phyloP scores from a whole-genome alignment of 139 green algal genomes.

The Coelastrella sp. region DNA sequence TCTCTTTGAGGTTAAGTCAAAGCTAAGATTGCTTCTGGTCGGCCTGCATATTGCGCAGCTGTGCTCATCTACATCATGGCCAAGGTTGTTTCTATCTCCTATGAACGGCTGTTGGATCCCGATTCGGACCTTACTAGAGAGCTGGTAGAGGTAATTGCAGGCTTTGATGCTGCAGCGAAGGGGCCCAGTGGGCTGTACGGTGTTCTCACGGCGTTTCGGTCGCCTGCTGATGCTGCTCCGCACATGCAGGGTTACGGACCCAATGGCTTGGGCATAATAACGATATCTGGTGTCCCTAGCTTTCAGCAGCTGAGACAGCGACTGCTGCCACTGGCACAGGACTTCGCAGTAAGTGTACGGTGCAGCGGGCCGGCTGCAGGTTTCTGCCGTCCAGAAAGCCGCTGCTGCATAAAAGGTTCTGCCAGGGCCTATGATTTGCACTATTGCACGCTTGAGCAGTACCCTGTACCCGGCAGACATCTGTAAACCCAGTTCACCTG shows the following conservation, averaged over 20 bases:
- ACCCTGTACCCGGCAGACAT: too few species aligned
- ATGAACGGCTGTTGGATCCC: conserved; percentile 21
- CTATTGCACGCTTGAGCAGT: too few species aligned
- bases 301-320: conserved; percentile 49
- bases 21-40: too few species aligned
- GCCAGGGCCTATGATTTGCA: too few species aligned
- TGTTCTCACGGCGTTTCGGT: too few species aligned
- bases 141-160: neutral
- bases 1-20: too few species aligned
- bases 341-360: conserved; percentile 62
- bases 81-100: conserved; percentile 27
- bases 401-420: too few species aligned
- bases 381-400: too few species aligned
- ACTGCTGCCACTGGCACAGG: conserved; percentile 69
- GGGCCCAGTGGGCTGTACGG: neutral
- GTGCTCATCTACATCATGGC: neutral
- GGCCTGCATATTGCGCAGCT: too few species aligned
- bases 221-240: neutral
- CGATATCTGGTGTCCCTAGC: conserved; percentile 62
- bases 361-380: neutral
- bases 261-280: conserved; percentile 72
- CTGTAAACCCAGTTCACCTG: too few species aligned
- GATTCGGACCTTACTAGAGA: conserved; percentile 9
- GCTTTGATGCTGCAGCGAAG: neutral
- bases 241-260: conserved; percentile 67